Evolutionary conservation across 1,284 basidiomycete species (phyloP), one percentile per base, ranked within the genome.

Genomic region (Naganishia sp.): DNA sequence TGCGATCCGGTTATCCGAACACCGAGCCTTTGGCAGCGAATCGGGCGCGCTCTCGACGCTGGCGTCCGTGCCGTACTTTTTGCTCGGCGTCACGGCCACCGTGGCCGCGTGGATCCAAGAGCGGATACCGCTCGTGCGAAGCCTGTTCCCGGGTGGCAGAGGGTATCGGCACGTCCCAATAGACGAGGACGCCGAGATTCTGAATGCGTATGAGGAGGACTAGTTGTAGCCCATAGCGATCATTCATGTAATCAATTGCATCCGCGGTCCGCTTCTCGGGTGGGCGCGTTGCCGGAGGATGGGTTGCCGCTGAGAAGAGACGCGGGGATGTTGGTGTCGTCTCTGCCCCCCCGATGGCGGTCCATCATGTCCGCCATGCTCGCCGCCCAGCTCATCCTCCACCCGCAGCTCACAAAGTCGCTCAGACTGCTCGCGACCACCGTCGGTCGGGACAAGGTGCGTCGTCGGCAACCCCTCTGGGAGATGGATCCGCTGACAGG

Each of bases 391-490:
- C 75, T 94, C 70, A 83, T 96, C 69, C 84, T 96, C 48, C 92
- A 95, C 74, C 94, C 94, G 11, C 81, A 85, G 15, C 83, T 92
- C 54, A 88, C 88, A 50, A 86, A 89, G 73, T 81, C 85, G 21
- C 81, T 96, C 74, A 91, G 89, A 75, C 86, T 91, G 50, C 85
- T 88, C 53, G 84, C 84, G 49, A 93, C 91, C 1, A 94, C 90
- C 16, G 78, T 90, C 52, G 94, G 92, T 9, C 84, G 94, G 55
- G 94, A 96, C 83, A 97, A 96, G 86, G 90, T 86, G 70, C 70
- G 79, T 67, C 33, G 23, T 43, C 31, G 43, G 25, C 16, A 1
- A 49, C 60, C 25, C 23, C 52, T 28, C 44, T 4, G 9, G 59
- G 59, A 61, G 43, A 56, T 57, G n/a, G 23, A 9, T 11, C 18